These are phyloP conservation scores for Obelidium mucronatum DNA, from an alignment of 192 early-diverging fungal species.

Conservation along the genomic window DNA sequence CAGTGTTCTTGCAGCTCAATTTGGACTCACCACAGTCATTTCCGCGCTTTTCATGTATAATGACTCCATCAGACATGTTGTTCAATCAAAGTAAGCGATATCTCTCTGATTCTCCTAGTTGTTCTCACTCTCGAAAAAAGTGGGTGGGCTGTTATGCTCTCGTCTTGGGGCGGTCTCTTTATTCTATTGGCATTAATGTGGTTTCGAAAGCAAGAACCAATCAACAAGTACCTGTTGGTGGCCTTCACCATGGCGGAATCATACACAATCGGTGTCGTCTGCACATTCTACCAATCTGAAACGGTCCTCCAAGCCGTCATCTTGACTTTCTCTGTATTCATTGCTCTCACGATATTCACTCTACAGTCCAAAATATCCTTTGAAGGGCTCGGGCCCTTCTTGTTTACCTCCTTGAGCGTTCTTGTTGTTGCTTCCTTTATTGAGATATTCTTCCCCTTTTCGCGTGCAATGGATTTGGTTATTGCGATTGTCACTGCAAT, in stretches of 20 bases:
- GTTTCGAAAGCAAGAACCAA: constrained; percentile 9
- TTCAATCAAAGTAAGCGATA: constrained; percentile 52
- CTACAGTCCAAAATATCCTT: constrained; percentile 68
- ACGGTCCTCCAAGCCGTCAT: constrained; percentile 79
- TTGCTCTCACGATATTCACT: constrained; percentile 78
- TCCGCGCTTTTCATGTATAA: constrained; percentile 67
- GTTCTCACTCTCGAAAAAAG: background rate
- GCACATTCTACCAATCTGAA: constrained; percentile 68
- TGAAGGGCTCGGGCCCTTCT: constrained; percentile 38
- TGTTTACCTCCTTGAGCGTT: constrained; percentile 69
- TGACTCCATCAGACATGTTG: constrained; percentile 54
- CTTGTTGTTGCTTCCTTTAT: constrained; percentile 70
- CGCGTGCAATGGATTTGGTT: constrained; percentile 57
- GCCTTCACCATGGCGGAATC: constrained; percentile 69
- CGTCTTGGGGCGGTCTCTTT: background rate
- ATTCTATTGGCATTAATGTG: constrained; percentile 17
- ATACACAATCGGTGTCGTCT: constrained; percentile 59
- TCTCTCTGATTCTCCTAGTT: background rate
- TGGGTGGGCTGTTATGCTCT: background rate
- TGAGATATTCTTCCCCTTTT: constrained; percentile 77
- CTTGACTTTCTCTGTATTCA: constrained; percentile 75
- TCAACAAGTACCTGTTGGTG: constrained; percentile 56
- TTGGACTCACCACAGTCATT: constrained; percentile 63
- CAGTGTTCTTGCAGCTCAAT: constrained; percentile 66
- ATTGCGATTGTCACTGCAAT: constrained; percentile 66